A percentile compares a stretch with the other conserved stretches of the same genome.
Conservation (phyloP, 73 alveolate genomes). For the Effrenium voratum region DNA sequence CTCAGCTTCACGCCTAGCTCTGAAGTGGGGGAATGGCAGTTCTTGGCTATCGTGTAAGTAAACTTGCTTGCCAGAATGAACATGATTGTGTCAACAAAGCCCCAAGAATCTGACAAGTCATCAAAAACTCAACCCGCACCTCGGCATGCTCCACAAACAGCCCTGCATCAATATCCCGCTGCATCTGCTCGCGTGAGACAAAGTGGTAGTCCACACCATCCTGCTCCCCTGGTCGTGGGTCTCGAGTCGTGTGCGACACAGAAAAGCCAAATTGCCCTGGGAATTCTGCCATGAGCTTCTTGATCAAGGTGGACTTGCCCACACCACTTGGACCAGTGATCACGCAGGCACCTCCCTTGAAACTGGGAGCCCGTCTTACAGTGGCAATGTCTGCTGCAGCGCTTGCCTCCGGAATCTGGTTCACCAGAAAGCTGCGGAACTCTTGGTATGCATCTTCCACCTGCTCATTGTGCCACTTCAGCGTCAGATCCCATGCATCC, state of each 20-base stretch:
- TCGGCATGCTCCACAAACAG: constrained; percentile 96
- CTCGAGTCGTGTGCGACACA: constrained; percentile 97
- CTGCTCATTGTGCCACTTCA: constrained; percentile 77
- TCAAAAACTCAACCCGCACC: constrained; percentile 96
- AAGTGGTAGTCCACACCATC: constrained; percentile 97
- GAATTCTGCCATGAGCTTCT: constrained; percentile 95
- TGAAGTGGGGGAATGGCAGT: constrained; percentile 94
- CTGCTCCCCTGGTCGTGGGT: constrained; percentile 96
- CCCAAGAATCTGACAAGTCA: too few relatives aligned
- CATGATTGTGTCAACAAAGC: constrained; percentile 66
- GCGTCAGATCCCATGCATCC: constrained; percentile 82
- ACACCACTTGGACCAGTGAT: constrained; percentile 98
- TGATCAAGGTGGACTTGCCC: constrained; percentile 97
- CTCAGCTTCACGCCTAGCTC: constrained; percentile 96
- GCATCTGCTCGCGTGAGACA: constrained; percentile 96
- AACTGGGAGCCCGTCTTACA: constrained; percentile 36
- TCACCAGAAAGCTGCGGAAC: constrained; percentile 95
- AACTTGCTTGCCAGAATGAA: constrained; percentile 63
- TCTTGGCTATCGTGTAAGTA: constrained; percentile 95
- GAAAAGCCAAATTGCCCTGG: constrained; percentile 96
- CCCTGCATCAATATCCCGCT: constrained; percentile 95
- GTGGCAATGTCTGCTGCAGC: constrained; percentile 42
- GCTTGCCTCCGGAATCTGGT: neutral
- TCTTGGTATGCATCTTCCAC: constrained; percentile 95
- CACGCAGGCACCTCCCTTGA: constrained; percentile 95